These are phyloP conservation scores for Plasmodium inui DNA, from an alignment of 169 alveolate genomes.

Conservation along the genomic window DNA sequence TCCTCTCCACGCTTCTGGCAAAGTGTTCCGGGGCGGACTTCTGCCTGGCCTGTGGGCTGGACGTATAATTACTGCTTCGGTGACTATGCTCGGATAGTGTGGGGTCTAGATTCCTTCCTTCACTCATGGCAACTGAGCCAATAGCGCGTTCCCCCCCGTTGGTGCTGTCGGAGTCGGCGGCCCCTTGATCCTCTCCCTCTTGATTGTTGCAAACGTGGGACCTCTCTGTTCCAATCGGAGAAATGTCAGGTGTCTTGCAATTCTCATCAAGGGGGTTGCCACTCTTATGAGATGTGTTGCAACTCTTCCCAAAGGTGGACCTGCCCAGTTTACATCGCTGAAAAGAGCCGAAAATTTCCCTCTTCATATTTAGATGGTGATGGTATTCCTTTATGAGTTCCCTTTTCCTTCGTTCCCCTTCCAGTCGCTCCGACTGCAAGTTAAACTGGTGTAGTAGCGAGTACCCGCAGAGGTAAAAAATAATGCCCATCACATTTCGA, in stretches of 20 bases:
- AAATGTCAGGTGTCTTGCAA: background rate
- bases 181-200: background rate
- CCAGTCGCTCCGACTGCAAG: background rate
- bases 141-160: background rate
- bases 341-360: background rate
- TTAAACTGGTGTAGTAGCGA: slow-evolving; percentile 17
- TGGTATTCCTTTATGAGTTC: slow-evolving; percentile 22
- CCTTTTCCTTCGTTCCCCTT: slow-evolving; percentile 8
- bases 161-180: background rate
- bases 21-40: background rate
- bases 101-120: background rate
- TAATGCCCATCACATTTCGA: slow-evolving; percentile 35
- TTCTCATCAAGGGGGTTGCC: background rate
- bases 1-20: background rate
- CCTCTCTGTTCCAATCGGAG: background rate
- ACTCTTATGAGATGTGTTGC: too few relatives aligned
- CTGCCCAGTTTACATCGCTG: background rate
- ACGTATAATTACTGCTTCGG: background rate
- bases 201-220: background rate
- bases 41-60: background rate
- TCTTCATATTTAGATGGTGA: slow-evolving; percentile 24
- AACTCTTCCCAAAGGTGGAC: slow-evolving; percentile 9
- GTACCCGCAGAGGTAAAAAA: slow-evolving; percentile 63
- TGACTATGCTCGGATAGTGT: background rate
- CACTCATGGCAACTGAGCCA: background rate